phyloP scores from a whole-genome alignment of 371 early-diverging fungal genomes.

The Mucor plumbeus region DNA sequence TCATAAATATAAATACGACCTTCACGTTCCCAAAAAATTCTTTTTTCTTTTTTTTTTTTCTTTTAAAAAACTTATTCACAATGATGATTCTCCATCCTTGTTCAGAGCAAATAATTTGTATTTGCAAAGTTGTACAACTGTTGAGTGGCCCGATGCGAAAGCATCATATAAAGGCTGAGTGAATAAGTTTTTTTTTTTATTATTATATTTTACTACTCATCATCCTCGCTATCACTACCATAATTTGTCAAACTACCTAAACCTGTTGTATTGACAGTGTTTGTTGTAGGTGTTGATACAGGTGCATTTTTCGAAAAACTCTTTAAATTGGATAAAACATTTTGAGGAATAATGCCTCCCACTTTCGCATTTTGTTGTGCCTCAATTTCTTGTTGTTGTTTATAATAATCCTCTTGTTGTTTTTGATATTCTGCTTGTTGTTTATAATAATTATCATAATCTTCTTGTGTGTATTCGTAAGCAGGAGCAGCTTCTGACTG shows the following conservation, averaged over 20 bases:
- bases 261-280: slow-evolving; percentile 12
- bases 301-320: slow-evolving; percentile 26
- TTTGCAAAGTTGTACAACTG: slow-evolving; percentile 31
- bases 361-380: slow-evolving; percentile 21
- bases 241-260: slow-evolving; percentile 46
- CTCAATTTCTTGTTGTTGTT: slow-evolving; percentile 15
- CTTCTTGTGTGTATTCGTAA: slow-evolving; percentile 39
- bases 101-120: slow-evolving; percentile 41
- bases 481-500: slow-evolving; percentile 17
- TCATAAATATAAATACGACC: no score
- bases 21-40: no score
- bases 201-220: slow-evolving; percentile 7
- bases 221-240: slow-evolving; percentile 52
- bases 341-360: slow-evolving; percentile 46
- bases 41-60: slow-evolving; percentile 10
- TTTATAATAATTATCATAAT: slow-evolving; percentile 23
- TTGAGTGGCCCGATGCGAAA: slow-evolving; percentile 29
- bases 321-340: slow-evolving; percentile 40
- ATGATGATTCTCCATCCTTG: slow-evolving; percentile 46
- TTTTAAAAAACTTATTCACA: slow-evolving; percentile 22
- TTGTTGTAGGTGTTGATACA: neutral
- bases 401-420: slow-evolving; percentile 21
- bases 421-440: slow-evolving; percentile 14
- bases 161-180: slow-evolving; percentile 28
- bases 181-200: slow-evolving; percentile 21